Base-by-base conservation (phyloP, 169 alveolate species). In the Pseudocohnilembus persalinus region DNA sequence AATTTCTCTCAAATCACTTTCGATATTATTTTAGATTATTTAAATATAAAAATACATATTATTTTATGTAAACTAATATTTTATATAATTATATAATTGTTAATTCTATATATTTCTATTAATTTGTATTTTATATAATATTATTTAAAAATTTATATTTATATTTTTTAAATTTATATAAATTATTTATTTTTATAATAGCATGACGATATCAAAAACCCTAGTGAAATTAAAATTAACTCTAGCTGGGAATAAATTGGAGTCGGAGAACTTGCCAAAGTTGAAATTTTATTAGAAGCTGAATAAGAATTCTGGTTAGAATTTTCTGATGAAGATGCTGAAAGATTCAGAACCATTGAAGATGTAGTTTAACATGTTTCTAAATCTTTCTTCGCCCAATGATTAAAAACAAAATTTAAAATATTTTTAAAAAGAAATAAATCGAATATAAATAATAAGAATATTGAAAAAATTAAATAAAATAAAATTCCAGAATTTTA, bases 281-380 rank as follows among this genome's bases (percentile, higher is more conserved):
- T 86, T 4, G 90, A 86, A 86, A 83, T 86, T 0, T 79, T 86
- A 85, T 81, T 86, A 0, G 90, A 86, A 75, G 90, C 82, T 0
- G 90, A 86, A 64, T 74, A 81, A 63, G 90, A 86, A 74, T 86
- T 86, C 80, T 79, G 68, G 77, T 63, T 86, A 29, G 90, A 86
- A 76, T 74, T 86, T 74, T 83, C 90, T 73, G 90, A 86, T 81
- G 87, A 81, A 73, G 90, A 86, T 32, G 77, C 81, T 25, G 90
- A 86, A 76, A 63, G 90, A 63, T 80, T 86, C 79, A 86, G 90
- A 86, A 86, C 82, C 31, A 83, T 86, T 28, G 77, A 79, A 49
- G 90, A 86, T 81, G 90, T 85, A 16, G 90, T 86, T 30, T 82
- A 86, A 72, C 75, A 73, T 73, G 76, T 86, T 63, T 32, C 90